A percentile compares a stretch with the other conserved stretches of the same genome.
These are phyloP conservation scores for Protomyces inouyei DNA, from an alignment of 1,139 yeast species.

Conservation along the genomic window DNA sequence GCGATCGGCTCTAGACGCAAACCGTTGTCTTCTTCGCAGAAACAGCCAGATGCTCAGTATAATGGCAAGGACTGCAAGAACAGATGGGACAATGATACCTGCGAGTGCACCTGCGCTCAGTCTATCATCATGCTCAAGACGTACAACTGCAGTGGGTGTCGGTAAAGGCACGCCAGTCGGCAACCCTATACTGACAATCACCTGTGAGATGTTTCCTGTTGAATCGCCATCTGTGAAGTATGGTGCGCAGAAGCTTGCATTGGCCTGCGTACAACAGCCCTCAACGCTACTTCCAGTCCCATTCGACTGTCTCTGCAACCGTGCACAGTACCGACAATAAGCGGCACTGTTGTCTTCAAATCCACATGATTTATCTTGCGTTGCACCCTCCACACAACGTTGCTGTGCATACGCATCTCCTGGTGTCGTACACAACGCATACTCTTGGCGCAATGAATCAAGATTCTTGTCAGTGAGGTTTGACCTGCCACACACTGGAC, in stretches of 20 bases:
- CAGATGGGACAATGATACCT: neutral
- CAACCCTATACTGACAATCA: neutral
- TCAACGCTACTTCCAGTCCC: conserved; percentile 2
- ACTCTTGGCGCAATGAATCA: conserved; percentile 14
- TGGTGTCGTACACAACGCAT: conserved; percentile 23
- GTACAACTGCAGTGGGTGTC: neutral
- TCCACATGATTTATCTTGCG: conserved; percentile 22
- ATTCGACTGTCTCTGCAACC: conserved; percentile 4
- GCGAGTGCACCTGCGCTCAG: neutral
- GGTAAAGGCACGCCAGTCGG: neutral
- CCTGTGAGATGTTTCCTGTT: neutral
- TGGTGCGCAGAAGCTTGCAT: neutral
- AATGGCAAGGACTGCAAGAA: neutral
- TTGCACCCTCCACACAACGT: conserved; percentile 19
- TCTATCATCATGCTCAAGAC: neutral
- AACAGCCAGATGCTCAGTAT: neutral
- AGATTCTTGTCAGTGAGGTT: neutral
- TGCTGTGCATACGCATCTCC: conserved; percentile 4
- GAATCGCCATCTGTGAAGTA: neutral
- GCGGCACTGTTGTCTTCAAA: conserved; percentile 7
- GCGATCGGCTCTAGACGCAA: neutral
- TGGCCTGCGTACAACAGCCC: neutral
- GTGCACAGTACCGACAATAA: conserved; percentile 19
- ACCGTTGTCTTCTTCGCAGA: neutral
- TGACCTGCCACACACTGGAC: neutral